Percentiles rank a stretch among this genome's conserved stretches.
Evolutionary conservation across 805 yeast species (phyloP).

Genomic region (Jamesozyma jinghongensis): DNA sequence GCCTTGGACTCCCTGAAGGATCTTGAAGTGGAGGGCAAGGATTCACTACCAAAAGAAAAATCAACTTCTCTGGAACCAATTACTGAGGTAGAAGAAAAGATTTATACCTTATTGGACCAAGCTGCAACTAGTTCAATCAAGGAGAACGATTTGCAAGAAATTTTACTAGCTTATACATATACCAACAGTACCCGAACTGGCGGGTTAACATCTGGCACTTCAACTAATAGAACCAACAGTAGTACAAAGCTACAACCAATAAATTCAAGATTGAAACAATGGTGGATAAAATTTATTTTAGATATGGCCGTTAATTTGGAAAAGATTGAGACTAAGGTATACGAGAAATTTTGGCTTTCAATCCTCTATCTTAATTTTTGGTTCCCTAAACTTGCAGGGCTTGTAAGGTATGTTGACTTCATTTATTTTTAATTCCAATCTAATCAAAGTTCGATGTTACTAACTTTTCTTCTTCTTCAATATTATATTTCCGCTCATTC

Average conservation of each 20-base stretch:
- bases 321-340: conserved; percentile 11
- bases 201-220: background rate
- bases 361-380: conserved; percentile 17
- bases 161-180: conserved; percentile 8
- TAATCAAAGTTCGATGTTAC: no score
- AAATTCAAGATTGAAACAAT: conserved; percentile 4
- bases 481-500: no score
- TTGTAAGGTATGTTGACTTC: conserved; percentile 20
- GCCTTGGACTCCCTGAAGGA: no score
- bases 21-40: no score
- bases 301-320: conserved; percentile 9
- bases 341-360: conserved; percentile 19
- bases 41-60: background rate
- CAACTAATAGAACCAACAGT: background rate
- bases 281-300: conserved; percentile 8
- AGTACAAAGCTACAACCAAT: background rate
- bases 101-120: conserved; percentile 3
- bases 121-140: conserved; percentile 5
- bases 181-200: background rate
- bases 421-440: no score
- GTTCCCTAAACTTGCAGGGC: conserved; percentile 14
- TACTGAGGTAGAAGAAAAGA: conserved; percentile 6
- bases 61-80: conserved; percentile 4
- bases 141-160: conserved; percentile 13
- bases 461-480: no score